Conservation (phyloP, 2,329 filamentous ascomycete genomes). For the Fusarium beomiforme region DNA sequence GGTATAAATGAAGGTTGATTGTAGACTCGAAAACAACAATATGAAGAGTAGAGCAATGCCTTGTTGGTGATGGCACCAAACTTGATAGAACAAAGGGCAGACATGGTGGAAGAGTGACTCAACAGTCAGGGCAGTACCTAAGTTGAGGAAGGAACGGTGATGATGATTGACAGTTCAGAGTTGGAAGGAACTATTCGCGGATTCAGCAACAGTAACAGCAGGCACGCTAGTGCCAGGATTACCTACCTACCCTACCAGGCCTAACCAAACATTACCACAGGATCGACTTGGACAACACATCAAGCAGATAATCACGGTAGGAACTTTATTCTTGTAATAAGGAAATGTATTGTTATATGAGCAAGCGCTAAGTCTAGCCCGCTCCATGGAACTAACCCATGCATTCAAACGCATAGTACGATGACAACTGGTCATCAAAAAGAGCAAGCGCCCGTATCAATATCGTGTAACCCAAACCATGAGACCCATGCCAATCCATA, state of each 20-base stretch:
- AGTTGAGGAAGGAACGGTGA: background rate
- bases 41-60: conserved; percentile 14
- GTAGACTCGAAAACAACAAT: background rate
- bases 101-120: background rate
- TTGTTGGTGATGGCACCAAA: conserved; percentile 2
- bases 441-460: conserved; percentile 30
- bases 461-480: conserved; percentile 45
- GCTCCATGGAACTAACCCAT: conserved; percentile 22
- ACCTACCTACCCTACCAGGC: too few species aligned
- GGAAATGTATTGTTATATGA: conserved; percentile 34
- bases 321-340: conserved; percentile 10
- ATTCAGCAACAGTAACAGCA: background rate
- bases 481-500: conserved; percentile 38
- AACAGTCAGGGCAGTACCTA: background rate
- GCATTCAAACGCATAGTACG: conserved; percentile 20
- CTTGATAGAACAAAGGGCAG: background rate
- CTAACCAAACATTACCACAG: background rate
- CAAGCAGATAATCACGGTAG: background rate
- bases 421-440: conserved; percentile 31
- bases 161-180: background rate
- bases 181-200: conserved; percentile 12
- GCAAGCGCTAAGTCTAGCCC: conserved; percentile 16
- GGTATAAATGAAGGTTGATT: background rate
- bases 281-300: background rate
- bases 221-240: background rate